Evolutionary conservation across 179 eudicot species (phyloP).

Genomic region (Monotropa hypopitys): DNA sequence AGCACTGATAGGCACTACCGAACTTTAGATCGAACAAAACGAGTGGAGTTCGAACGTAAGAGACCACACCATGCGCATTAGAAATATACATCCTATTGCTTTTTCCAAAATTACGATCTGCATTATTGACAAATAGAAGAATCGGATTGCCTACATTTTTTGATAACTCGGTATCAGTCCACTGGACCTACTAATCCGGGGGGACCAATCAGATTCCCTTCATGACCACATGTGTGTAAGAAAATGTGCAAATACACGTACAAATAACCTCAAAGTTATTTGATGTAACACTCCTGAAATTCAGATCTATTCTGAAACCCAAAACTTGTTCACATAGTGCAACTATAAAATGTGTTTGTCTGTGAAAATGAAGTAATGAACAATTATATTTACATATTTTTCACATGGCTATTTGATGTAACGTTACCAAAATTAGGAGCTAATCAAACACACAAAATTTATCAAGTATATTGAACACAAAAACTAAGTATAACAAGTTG

Average conservation of each 20-base stretch:
- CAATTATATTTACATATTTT: background rate
- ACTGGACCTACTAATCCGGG: background rate
- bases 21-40: background rate
- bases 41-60: background rate
- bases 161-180: background rate
- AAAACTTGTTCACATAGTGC: background rate
- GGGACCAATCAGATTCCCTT: too few relatives aligned
- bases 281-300: background rate
- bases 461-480: background rate
- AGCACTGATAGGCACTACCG: background rate
- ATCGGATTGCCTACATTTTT: background rate
- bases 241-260: background rate
- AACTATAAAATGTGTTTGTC: background rate
- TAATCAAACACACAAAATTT: background rate
- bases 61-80: background rate
- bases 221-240: background rate
- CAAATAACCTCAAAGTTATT: background rate
- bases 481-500: background rate
- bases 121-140: background rate
- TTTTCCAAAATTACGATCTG: background rate
- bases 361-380: background rate
- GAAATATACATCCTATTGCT: background rate
- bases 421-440: background rate
- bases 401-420: background rate
- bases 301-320: background rate